Conservation (phyloP, 805 yeast genomes). For the Metschnikowia arizonensis region DNA sequence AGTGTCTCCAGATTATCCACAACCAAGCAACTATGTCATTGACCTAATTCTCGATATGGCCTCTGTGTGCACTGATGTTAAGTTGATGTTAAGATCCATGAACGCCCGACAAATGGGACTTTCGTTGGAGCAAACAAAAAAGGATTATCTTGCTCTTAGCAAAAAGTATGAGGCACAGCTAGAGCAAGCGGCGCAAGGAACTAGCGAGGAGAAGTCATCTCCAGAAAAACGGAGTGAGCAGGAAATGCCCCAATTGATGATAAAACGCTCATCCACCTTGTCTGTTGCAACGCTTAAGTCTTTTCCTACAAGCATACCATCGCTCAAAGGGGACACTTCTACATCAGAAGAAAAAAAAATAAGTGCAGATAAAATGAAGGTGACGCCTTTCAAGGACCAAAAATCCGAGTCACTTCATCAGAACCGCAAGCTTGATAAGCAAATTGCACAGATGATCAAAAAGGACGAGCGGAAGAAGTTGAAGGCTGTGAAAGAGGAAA, state of each 20-base stretch:
- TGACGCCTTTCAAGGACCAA: constrained; percentile 30
- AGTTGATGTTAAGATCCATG: constrained; percentile 53
- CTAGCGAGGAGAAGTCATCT: constrained; percentile 15
- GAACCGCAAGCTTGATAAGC: constrained; percentile 30
- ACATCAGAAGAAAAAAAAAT: not conserved
- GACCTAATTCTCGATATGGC: constrained; percentile 61
- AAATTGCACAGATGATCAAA: constrained; percentile 30
- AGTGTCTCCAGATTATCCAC: constrained; percentile 51
- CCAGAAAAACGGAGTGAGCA: constrained; percentile 22
- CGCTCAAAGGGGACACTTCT: not conserved
- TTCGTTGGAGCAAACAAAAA: constrained; percentile 26
- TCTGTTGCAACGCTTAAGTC: constrained; percentile 13
- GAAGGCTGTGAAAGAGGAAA: constrained; percentile 17
- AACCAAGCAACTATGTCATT: constrained; percentile 53
- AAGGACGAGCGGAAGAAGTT: constrained; percentile 27
- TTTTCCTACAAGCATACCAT: not conserved
- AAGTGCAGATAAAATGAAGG: constrained; percentile 5
- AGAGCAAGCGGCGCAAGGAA: constrained; percentile 16
- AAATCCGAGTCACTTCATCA: constrained; percentile 18
- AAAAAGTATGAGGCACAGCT: constrained; percentile 10
- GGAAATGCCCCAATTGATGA: constrained; percentile 15
- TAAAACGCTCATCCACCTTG: constrained; percentile 5
- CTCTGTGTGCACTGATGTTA: constrained; percentile 58
- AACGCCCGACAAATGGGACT: constrained; percentile 50
- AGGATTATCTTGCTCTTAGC: constrained; percentile 16